Percentiles rank a stretch among this genome's conserved stretches.
These are phyloP conservation scores for Amniculicola lignicola DNA, from an alignment of 495 filamentous ascomycete genomes.

Conservation along the genomic window DNA sequence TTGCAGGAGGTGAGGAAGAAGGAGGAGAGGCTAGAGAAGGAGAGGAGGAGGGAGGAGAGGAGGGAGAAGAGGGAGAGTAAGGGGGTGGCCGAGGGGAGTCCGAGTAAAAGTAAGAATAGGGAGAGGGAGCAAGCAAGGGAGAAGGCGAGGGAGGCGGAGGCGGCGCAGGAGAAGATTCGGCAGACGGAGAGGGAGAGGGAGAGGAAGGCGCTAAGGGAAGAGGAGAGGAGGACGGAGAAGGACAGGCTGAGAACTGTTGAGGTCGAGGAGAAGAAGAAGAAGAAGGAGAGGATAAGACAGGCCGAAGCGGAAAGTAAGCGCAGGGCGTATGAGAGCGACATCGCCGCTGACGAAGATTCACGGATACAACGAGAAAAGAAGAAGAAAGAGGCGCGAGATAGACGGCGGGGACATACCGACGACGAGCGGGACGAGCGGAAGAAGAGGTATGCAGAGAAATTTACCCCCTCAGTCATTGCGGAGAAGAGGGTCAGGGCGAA, in stretches of 20 bases:
- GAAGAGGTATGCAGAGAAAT: slow-evolving; percentile 21
- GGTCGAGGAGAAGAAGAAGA: slow-evolving; percentile 36
- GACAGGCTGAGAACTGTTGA: slow-evolving; percentile 16
- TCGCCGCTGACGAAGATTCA: slow-evolving; percentile 25
- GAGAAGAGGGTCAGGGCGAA: slow-evolving; percentile 28
- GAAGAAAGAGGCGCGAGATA: slow-evolving; percentile 20
- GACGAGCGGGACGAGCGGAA: slow-evolving; percentile 24
- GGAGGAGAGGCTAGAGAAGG: slow-evolving; percentile 31
- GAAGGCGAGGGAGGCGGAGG: slow-evolving; percentile 34
- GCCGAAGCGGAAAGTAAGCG: slow-evolving; percentile 33
- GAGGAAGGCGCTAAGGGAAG: slow-evolving; percentile 26
- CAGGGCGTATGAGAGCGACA: slow-evolving; percentile 37
- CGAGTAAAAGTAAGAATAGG: too few relatives aligned
- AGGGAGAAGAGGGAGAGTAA: slow-evolving; percentile 37
- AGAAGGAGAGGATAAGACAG: slow-evolving; percentile 33
- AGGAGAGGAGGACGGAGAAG: slow-evolving; percentile 23
- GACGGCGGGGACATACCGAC: slow-evolving; percentile 33
- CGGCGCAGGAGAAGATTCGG: slow-evolving; percentile 32
- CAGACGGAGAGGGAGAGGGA: slow-evolving; percentile 24
- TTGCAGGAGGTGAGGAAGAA: slow-evolving; percentile 32
- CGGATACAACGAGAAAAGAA: slow-evolving; percentile 35
- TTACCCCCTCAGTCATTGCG: slow-evolving; percentile 25
- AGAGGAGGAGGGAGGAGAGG: slow-evolving; percentile 32
- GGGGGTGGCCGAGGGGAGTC: too few relatives aligned
- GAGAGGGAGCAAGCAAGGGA: slow-evolving; percentile 34